phyloP scores from a whole-genome alignment of 2,329 filamentous ascomycete species.

The Cladosporium sp. region DNA sequence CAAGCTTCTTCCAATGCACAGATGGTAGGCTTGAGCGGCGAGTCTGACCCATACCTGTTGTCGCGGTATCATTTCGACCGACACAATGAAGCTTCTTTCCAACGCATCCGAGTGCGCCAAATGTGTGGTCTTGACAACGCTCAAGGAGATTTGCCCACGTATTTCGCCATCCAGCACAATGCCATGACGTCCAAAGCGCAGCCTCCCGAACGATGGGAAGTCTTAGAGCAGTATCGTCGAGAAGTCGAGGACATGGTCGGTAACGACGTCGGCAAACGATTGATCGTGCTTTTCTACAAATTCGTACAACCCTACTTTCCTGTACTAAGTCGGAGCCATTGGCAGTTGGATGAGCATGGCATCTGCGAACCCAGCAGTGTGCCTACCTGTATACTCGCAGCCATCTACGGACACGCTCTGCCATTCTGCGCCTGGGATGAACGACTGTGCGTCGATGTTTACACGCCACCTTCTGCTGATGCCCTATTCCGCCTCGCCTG shows the following conservation, averaged over 20 bases:
- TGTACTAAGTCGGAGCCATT: constrained; percentile 32
- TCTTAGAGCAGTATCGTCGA: constrained; percentile 22
- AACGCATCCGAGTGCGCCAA: constrained; percentile 27
- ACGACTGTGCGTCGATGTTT: constrained; percentile 30
- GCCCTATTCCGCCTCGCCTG: constrained; percentile 28
- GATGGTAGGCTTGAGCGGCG: constrained; percentile 29
- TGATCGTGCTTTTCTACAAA: constrained; percentile 36
- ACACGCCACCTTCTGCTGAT: constrained; percentile 29
- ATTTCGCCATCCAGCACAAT: constrained; percentile 33
- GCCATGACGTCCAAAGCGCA: constrained; percentile 31
- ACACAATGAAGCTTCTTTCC: constrained; percentile 29
- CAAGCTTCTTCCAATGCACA: constrained; percentile 28
- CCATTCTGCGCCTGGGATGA: constrained; percentile 42
- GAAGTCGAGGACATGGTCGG: constrained; percentile 29
- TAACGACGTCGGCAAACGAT: constrained; percentile 30
- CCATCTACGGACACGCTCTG: constrained; percentile 40
- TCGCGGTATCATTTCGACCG: constrained; percentile 29
- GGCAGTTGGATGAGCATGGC: constrained; percentile 25
- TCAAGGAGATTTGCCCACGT: constrained; percentile 20
- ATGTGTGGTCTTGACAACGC: constrained; percentile 23
- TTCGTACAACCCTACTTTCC: constrained; percentile 43
- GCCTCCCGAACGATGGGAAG: constrained; percentile 23
- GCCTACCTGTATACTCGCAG: constrained; percentile 35
- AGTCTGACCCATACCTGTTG: constrained; percentile 29
- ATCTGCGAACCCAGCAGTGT: constrained; percentile 28